Conservation (phyloP, 176 grass and related monocot genomes). For the Triticum dicoccoides region DNA sequence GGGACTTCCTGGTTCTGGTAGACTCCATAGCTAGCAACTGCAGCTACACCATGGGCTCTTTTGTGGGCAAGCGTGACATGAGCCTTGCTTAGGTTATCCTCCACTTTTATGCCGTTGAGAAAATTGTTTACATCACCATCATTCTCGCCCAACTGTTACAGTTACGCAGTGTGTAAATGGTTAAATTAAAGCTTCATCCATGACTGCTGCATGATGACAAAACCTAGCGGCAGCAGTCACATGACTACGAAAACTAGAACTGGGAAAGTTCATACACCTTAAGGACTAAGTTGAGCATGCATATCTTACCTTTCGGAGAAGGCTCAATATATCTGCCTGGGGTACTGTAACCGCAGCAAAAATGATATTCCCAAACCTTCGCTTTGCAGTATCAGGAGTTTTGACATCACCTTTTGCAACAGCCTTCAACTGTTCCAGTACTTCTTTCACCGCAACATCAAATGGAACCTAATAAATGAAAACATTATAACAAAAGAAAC, state of each 20-base stretch:
- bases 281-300: neutral
- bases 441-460: conserved; percentile 79
- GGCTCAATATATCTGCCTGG: conserved; percentile 46
- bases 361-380: conserved; percentile 83
- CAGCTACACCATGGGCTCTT: conserved; percentile 75
- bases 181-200: neutral
- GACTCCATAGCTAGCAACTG: conserved; percentile 72
- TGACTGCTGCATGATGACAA: neutral
- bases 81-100: conserved; percentile 62
- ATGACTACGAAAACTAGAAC: neutral
- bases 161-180: conserved; percentile 2
- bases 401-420: conserved; percentile 72
- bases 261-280: neutral
- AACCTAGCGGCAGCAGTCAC: too few relatives aligned
- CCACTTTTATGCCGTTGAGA: conserved; percentile 44
- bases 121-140: conserved; percentile 46
- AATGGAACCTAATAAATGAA: conserved; percentile 76
- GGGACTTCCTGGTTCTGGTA: conserved; percentile 69
- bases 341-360: conserved; percentile 79
- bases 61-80: conserved; percentile 96
- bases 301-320: conserved; percentile 62
- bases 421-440: conserved; percentile 77
- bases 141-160: conserved; percentile 55
- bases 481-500: neutral
- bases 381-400: conserved; percentile 60